These are phyloP conservation scores for Plasmodium chabaudi DNA, from an alignment of 169 alveolate genomes.

Conservation along the genomic window DNA sequence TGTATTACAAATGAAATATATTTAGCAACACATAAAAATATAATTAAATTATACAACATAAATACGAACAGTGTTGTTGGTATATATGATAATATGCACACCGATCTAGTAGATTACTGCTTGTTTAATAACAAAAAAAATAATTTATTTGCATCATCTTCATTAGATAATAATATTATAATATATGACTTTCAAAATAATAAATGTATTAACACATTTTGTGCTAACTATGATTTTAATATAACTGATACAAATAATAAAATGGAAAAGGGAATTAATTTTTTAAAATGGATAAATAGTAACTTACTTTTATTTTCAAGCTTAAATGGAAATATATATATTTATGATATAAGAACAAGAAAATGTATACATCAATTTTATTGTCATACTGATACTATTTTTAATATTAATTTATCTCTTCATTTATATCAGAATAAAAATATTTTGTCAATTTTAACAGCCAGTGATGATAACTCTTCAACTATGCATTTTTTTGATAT, in stretches of 20 bases:
- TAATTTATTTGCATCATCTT: slow-evolving; percentile 61
- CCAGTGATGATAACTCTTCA: slow-evolving; percentile 68
- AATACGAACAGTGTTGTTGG: slow-evolving; percentile 36
- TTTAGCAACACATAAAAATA: slow-evolving; percentile 23
- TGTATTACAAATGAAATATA: slow-evolving; percentile 40
- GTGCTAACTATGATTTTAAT: slow-evolving; percentile 52
- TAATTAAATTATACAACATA: slow-evolving; percentile 21
- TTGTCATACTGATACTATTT: slow-evolving; percentile 59
- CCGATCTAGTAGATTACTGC: slow-evolving; percentile 59
- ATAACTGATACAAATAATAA: slow-evolving; percentile 2
- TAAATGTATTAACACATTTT: slow-evolving; percentile 37
- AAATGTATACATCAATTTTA: slow-evolving; percentile 70
- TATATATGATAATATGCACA: slow-evolving; percentile 33
- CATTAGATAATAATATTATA: slow-evolving; percentile 53
- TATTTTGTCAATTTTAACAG: slow-evolving; percentile 45
- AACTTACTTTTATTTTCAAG: slow-evolving; percentile 68
- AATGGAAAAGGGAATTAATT: slow-evolving; percentile 65
- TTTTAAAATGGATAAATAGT: slow-evolving; percentile 48
- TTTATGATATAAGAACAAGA: slow-evolving; percentile 56
- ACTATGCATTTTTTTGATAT: slow-evolving; percentile 55
- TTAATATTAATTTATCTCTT: slow-evolving; percentile 50
- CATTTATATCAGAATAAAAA: slow-evolving; percentile 54
- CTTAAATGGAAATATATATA: slow-evolving; percentile 62
- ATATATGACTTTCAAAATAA: slow-evolving; percentile 46
- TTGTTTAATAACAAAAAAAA: slow-evolving; percentile 53